Base-by-base conservation (phyloP, 345 rosid genomes). In the Acer negundo region DNA sequence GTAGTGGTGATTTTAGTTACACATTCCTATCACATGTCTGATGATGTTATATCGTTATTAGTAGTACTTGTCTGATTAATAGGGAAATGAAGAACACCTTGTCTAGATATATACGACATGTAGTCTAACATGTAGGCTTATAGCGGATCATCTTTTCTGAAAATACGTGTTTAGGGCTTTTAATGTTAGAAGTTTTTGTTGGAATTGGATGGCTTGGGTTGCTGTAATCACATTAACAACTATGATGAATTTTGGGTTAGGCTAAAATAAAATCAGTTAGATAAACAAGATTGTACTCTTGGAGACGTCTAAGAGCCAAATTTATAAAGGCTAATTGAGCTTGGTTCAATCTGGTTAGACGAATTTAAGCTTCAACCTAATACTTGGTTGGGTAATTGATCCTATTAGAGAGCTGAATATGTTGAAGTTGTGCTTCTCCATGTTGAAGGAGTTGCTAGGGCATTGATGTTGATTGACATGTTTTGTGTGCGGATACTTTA, bases 361-460 rank as follows among this genome's bases (percentile, higher is more conserved):
- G 38, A 62, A 51, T 47, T 40, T 64, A 47, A 9, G 61, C 12
- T 65, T 6, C 22, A 11, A 28, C 31, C n/a, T 28, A 49, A 26
- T 63, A 47, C 47, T 62, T 7, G 69, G 59, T 62, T 73, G 20
- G 0, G 53, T 26, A 53, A 53, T 38, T 62, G 42, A 10, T 46
- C 46, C 20, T 47, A 40, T 73, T 61, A 59, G 63, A 59, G 22
- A 22, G 63, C 12, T 59, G 63, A 59, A 59, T 19, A 16, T 6
- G 28, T 28, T 31, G 44, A 71, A 51, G 62, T 26, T 55, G 9
- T 70, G 47, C 79, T 78, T 74, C 44, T 53, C 31, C 28, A 35
- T 51, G 10, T n/a, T n/a, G 31, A 55, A 11, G 49, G 28, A 72
- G 49, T 28, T 55, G n/a, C 46, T 35, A 46, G 38, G 73, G 22